Percentiles rank a stretch among this genome's conserved stretches.
Evolutionary conservation across 352 stramenopile species (phyloP).

Genomic region (Pythium brachiatum): DNA sequence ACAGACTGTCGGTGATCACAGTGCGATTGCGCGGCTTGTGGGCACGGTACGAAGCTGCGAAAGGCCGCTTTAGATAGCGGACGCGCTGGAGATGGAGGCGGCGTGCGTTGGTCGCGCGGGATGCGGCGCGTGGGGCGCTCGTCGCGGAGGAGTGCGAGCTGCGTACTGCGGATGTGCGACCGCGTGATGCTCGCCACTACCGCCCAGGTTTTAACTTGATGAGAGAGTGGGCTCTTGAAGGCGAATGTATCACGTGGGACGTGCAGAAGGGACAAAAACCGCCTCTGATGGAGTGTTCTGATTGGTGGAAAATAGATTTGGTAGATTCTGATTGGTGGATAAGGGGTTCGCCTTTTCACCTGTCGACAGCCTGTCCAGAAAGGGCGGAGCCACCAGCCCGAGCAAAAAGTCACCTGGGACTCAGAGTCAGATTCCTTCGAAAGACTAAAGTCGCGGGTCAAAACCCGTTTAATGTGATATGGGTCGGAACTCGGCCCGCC

Average conservation of each 20-base stretch:
- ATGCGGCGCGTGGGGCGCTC: background rate
- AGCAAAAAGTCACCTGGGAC: background rate
- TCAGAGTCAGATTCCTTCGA: constrained; percentile 20
- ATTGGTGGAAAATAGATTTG: constrained; percentile 17
- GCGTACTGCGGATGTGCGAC: background rate
- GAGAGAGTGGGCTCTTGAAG: constrained; percentile 6
- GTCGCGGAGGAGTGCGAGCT: background rate
- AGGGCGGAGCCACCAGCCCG: background rate
- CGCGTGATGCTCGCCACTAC: background rate
- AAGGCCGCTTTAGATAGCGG: background rate
- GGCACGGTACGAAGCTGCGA: background rate
- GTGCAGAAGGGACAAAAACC: constrained; percentile 24
- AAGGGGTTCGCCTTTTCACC: background rate
- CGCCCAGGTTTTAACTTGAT: constrained; percentile 5
- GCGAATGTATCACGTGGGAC: constrained; percentile 26
- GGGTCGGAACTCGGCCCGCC: background rate
- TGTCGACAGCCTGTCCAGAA: constrained; percentile 11
- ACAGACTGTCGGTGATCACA: background rate
- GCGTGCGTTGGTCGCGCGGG: background rate
- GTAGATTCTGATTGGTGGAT: constrained; percentile 1
- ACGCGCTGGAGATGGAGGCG: background rate
- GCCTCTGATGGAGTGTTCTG: background rate
- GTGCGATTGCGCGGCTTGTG: background rate
- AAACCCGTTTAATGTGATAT: background rate
- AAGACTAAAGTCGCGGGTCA: constrained; percentile 2